Evolutionary conservation across 495 filamentous ascomycete species (phyloP).

Genomic region (Daldinia decipiens): DNA sequence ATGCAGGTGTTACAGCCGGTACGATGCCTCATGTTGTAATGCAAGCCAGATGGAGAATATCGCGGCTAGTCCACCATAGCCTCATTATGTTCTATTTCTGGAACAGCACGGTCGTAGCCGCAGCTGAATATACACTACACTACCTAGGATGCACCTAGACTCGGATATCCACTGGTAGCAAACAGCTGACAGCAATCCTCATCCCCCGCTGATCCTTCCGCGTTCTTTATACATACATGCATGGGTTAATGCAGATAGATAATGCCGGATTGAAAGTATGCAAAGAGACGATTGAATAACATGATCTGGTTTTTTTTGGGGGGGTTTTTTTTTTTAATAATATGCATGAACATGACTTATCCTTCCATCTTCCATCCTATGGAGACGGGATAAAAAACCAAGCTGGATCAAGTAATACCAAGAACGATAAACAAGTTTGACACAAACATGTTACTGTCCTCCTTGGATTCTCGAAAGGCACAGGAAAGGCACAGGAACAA

Average conservation of each 20-base stretch:
- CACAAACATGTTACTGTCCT: not conserved
- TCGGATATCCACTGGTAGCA: constrained; percentile 5
- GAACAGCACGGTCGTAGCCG: constrained; percentile 27
- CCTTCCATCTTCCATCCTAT: not conserved
- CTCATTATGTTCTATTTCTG: constrained; percentile 46
- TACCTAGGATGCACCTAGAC: constrained; percentile 17
- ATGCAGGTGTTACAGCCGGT: not conserved
- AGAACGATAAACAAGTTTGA: not conserved
- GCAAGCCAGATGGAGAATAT: constrained; percentile 3
- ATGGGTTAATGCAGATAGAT: not conserved
- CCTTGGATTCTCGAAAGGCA: not conserved
- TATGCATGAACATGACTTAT: not conserved
- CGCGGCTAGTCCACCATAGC: constrained; percentile 32
- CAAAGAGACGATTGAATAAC: not conserved
- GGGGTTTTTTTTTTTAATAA: not conserved
- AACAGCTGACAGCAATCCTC: constrained; percentile 1
- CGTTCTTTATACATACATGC: not conserved
- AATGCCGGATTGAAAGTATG: not conserved
- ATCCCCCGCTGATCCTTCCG: constrained; percentile 20
- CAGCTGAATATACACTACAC: no score
- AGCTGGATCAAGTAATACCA: not conserved
- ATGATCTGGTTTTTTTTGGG: not conserved
- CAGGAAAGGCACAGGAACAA: not conserved
- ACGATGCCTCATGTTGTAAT: constrained; percentile 1
- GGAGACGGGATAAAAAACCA: not conserved